A percentile compares a stretch with the other conserved stretches of the same genome.
These are phyloP conservation scores for Debaryomyces fabryi DNA, from an alignment of 1,139 yeast species.

Conservation along the genomic window DNA sequence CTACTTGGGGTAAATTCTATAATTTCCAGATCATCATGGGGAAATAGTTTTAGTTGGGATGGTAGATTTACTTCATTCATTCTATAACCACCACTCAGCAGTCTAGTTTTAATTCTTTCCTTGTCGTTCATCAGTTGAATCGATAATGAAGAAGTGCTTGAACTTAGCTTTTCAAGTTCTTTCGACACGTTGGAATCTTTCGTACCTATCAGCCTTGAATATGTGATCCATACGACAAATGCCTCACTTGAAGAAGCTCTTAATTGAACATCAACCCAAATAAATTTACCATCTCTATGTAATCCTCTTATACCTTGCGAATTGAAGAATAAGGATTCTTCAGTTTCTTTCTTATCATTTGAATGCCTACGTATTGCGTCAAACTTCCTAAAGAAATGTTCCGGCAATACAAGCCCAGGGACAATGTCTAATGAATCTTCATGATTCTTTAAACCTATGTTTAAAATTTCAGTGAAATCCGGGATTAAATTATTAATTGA, in stretches of 20 bases:
- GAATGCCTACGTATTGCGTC: slow-evolving; percentile 31
- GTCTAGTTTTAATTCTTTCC: slow-evolving; percentile 15
- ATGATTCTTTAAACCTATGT: slow-evolving; percentile 46
- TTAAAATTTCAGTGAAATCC: slow-evolving; percentile 57
- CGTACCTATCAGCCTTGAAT: slow-evolving; percentile 51
- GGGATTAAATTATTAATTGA: slow-evolving; percentile 67
- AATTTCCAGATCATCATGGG: slow-evolving; percentile 37
- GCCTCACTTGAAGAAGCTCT: slow-evolving; percentile 65
- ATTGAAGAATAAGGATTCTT: slow-evolving; percentile 53
- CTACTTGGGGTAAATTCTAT: slow-evolving; percentile 36
- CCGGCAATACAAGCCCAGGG: slow-evolving; percentile 72
- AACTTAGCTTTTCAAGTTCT: slow-evolving; percentile 29
- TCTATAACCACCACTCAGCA: slow-evolving; percentile 16
- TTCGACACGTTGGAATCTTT: slow-evolving; percentile 23
- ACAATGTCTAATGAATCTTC: slow-evolving; percentile 43
- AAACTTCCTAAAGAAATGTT: slow-evolving; percentile 78
- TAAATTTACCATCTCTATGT: slow-evolving; percentile 67
- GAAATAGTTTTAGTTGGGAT: slow-evolving; percentile 57
- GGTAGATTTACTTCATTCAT: slow-evolving; percentile 41
- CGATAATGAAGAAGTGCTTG: slow-evolving; percentile 24
- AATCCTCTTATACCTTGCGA: slow-evolving; percentile 68
- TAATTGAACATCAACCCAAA: slow-evolving; percentile 77
- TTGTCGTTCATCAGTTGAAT: slow-evolving; percentile 13
- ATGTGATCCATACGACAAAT: slow-evolving; percentile 84
- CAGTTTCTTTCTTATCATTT: slow-evolving; percentile 17